Conservation (phyloP, 805 yeast species). For the Wickerhamomyces canadensis region DNA sequence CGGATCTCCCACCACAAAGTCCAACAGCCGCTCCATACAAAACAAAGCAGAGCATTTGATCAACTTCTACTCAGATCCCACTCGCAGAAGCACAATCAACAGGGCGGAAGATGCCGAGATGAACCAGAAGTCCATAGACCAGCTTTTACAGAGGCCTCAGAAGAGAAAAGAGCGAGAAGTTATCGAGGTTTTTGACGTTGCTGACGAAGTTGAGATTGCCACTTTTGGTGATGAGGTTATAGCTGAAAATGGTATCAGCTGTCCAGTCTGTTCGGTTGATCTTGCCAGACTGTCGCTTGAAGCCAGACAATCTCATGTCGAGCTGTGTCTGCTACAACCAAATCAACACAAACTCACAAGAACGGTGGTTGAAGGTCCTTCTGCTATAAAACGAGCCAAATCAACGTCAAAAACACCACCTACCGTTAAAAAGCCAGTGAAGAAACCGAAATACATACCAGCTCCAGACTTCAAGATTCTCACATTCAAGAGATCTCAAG, state of each 20-base stretch:
- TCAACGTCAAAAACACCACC: slow-evolving; percentile 24
- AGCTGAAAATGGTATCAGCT: slow-evolving; percentile 15
- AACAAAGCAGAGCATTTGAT: too few species aligned
- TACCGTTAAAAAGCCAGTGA: slow-evolving; percentile 1
- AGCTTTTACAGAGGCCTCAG: not conserved
- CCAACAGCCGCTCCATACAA: too few species aligned
- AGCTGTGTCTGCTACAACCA: slow-evolving; percentile 37
- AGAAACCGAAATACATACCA: not conserved
- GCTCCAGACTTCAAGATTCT: slow-evolving; percentile 50
- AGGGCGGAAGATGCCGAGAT: too few species aligned
- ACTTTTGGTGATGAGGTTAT: too few species aligned
- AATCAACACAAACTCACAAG: slow-evolving; percentile 5
- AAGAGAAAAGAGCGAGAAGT: not conserved
- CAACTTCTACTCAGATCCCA: too few species aligned
- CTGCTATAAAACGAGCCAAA: slow-evolving; percentile 28
- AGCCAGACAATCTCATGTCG: slow-evolving; percentile 49
- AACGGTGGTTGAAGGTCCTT: not conserved
- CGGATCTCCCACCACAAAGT: too few species aligned
- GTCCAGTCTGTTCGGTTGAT: slow-evolving; percentile 48
- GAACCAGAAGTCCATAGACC: not conserved
- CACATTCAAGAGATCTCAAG: slow-evolving; percentile 29
- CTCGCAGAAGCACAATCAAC: too few species aligned
- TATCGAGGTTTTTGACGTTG: too few species aligned
- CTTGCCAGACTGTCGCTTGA: slow-evolving; percentile 34
- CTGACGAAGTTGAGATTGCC: too few species aligned